Evolutionary conservation across 2,329 filamentous ascomycete species (phyloP), one percentile per base, ranked within the genome.

Genomic region (Purpureocillium lavendulum): DNA sequence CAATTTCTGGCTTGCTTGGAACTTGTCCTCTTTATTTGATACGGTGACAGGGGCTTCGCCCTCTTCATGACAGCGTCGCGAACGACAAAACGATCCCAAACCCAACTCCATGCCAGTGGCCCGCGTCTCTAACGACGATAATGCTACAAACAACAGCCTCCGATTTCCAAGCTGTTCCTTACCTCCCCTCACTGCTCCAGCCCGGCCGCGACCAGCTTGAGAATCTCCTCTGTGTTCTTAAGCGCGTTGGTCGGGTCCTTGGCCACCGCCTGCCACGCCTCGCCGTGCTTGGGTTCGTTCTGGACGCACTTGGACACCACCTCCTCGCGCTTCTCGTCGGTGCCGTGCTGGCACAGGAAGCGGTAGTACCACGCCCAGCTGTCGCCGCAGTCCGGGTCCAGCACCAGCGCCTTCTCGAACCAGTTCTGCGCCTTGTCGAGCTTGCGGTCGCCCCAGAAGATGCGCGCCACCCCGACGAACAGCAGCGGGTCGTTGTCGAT

Each of bases 321-420:
- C 56, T 97, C 92, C 24, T 71, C 76, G 54, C 84, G 74, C 80
- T 97, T 98, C 69, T 95, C 90, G 41, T 87, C 82, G 5, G 88
- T 96, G 9, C 92, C 94, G 64, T 98, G 89, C 69, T 96, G 87
- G 49, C 80, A 59, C 48, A 97, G 57, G 60, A 97, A 98, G 61
- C 90, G 89, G 62, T 88, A 92, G 62, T 96, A 98, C 90, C 90
- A 98, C 15, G 88, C 90, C 94, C 94, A 98, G 10, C 81, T 85
- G 66, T 98, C 94, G 37, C 92, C 92, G 37, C 80, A 67, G 59
- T 97, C 89, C 29, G 82, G 79, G 55, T 98, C 88, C 11, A 92
- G 69, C 39, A 95, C 72, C 40, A 96, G 80, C 1, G 92, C 92
- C 64, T 94, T 95, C 64, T 96, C 88, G 60, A 98, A 98, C 92